Evolutionary conservation across 1,139 yeast genomes (phyloP), one percentile per base, ranked within the genome.

Genomic region (Kluyveromyces marxianus): DNA sequence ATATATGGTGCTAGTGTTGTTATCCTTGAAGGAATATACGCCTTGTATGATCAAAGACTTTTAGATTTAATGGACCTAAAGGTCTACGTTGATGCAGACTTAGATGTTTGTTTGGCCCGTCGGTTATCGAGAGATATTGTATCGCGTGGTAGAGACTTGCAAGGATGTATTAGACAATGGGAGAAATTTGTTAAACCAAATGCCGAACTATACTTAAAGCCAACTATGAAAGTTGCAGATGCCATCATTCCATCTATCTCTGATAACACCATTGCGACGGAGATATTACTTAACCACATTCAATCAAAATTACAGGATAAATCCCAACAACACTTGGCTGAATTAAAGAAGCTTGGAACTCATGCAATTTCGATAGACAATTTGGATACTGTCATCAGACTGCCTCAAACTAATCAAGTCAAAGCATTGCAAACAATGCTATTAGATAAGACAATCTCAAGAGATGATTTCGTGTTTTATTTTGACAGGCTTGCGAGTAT

Each of bases 1-100:
- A 77, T 92, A n/a, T 90, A 89, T 60, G 98, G 97, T 3, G 96
- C 97, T 31, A 89, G 89, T 60, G 95, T 92, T 24, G 84, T 92
- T 50, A 83, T 92, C 10, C 70, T 92, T 36, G 98, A 92, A 63
- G 98, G 98, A 0, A 81, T 92, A 10, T 88, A 85, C 63, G 90
- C 97, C 0, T 67, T 92, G 43, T 80, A 83, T 54, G 90, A 85
- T 59, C 72, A 74, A 44, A 73, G 92, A 41, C 67, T 92, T 7
- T 66, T 84, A 45, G 83, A 76, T 21, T 63, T 89, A 57, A 84
- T 90, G 83, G 95, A 92, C 59, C 71, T 89, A 52, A 90, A 86
- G 63, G 78, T 90, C 24, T 92, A 82, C 62, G 97, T 92, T 6
- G 97, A 92, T 57, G 94, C 97, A 1, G 97, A 89, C 59, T 72